These are phyloP conservation scores for Pseudogymnoascus verrucosus DNA, from an alignment of 2,329 filamentous ascomycete genomes.

Conservation along the genomic window DNA sequence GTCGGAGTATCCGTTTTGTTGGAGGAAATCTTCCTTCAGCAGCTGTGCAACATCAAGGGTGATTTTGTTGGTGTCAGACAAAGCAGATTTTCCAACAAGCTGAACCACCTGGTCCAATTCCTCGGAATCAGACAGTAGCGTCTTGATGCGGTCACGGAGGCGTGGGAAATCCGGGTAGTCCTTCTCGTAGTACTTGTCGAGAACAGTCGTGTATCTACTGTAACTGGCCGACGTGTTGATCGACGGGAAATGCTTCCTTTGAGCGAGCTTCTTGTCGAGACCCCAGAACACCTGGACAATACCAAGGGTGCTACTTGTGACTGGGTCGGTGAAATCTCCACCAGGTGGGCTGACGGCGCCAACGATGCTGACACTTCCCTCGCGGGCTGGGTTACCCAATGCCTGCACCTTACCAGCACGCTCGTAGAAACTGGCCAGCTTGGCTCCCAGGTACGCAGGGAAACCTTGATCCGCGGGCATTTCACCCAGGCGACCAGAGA, in stretches of 20 bases:
- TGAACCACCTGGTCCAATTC: conserved; percentile 98
- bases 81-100: conserved; percentile 91
- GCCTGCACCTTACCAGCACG: conserved; percentile 82
- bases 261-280: conserved; percentile 97
- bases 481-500: conserved; percentile 96
- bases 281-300: conserved; percentile 99
- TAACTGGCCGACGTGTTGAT: conserved; percentile 94
- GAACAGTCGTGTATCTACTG: conserved; percentile 84
- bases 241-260: conserved; percentile 97
- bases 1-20: conserved; percentile 98
- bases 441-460: conserved; percentile 92
- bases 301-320: conserved; percentile 85
- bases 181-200: conserved; percentile 93
- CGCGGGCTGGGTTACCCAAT: conserved; percentile 79
- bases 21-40: conserved; percentile 96
- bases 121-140: conserved; percentile 88
- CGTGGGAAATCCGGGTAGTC: conserved; percentile 89
- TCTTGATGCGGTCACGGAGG: conserved; percentile 85
- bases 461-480: conserved; percentile 99
- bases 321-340: conserved; percentile 98
- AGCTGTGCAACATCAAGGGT: conserved; percentile 85
- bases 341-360: conserved; percentile 94
- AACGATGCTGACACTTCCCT: conserved; percentile 93
- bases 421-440: conserved; percentile 98
- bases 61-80: conserved; percentile 97